Conservation (phyloP, 768 basidiomycete species). For the Rhodotorula paludigena region DNA sequence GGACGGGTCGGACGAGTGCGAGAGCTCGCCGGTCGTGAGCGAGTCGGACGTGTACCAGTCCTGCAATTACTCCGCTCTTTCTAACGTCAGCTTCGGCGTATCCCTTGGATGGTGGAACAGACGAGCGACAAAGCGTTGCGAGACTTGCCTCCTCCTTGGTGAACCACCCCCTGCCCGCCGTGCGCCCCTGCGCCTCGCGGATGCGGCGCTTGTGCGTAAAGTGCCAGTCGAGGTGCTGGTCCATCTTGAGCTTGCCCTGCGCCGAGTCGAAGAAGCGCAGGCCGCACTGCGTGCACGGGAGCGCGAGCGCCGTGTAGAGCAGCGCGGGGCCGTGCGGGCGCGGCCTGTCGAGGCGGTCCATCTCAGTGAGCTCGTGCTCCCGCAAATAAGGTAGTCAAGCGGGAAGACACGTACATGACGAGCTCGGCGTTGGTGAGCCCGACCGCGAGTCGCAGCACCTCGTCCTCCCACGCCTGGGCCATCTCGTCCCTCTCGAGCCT, state of each 20-base stretch:
- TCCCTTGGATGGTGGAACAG: not conserved
- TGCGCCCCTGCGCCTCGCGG: constrained; percentile 62
- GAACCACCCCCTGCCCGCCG: constrained; percentile 87
- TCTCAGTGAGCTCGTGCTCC: not conserved
- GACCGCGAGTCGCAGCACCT: constrained; percentile 52
- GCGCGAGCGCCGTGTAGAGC: constrained; percentile 67
- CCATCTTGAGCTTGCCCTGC: constrained; percentile 67
- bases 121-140: not conserved
- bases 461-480: constrained; percentile 21
- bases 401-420: constrained; percentile 55
- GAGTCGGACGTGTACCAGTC: constrained; percentile 66
- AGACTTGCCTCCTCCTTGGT: constrained; percentile 30
- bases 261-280: constrained; percentile 71
- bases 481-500: not conserved
- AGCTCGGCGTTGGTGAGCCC: constrained; percentile 66
- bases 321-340: constrained; percentile 61
- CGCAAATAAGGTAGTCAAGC: not conserved
- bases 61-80: constrained; percentile 50
- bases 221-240: constrained; percentile 92
- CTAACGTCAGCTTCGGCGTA: not conserved
- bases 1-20: not conserved
- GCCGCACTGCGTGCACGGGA: constrained; percentile 91
- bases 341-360: constrained; percentile 49
- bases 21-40: not conserved
- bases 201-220: constrained; percentile 78